These are phyloP conservation scores for Prunus mira DNA, from an alignment of 306 rosid species.

Conservation along the genomic window DNA sequence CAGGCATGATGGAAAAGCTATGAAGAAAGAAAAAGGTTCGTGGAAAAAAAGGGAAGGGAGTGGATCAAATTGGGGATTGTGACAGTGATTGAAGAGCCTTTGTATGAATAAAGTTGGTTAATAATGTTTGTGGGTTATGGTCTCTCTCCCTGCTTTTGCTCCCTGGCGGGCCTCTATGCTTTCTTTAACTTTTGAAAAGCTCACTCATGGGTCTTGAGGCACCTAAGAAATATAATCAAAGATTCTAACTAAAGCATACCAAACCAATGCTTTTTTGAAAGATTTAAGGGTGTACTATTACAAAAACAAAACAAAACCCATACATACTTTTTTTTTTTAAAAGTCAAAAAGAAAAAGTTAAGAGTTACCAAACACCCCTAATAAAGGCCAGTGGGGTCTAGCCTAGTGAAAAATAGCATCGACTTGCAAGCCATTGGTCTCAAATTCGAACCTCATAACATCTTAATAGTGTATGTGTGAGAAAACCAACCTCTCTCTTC, in stretches of 20 bases:
- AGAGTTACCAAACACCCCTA: background rate
- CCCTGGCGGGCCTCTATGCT: constrained; percentile 26
- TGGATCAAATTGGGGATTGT: constrained; percentile 29
- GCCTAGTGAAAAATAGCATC: background rate
- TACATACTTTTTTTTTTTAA: too few relatives aligned
- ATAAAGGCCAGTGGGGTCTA: background rate
- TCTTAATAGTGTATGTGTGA: too few relatives aligned
- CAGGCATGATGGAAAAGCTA: constrained; percentile 46
- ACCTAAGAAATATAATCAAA: constrained; percentile 17
- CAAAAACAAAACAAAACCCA: background rate
- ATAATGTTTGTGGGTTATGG: constrained; percentile 43
- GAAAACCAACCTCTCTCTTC: too few relatives aligned
- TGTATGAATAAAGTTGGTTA: constrained; percentile 34
- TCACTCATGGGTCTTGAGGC: constrained; percentile 39
- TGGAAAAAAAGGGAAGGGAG: constrained; percentile 32
- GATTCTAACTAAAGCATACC: constrained; percentile 32
- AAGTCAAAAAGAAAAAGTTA: background rate
- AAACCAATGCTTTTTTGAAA: constrained; percentile 1
- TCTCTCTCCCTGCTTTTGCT: constrained; percentile 42
- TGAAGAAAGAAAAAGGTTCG: constrained; percentile 40
- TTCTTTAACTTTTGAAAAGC: constrained; percentile 49
- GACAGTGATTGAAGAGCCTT: constrained; percentile 45
- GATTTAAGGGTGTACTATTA: background rate
- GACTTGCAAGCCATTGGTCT: fast-evolving
- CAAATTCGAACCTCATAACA: too few relatives aligned